Conservation (phyloP, 1,284 basidiomycete genomes). For the Chalciporus sp. region DNA sequence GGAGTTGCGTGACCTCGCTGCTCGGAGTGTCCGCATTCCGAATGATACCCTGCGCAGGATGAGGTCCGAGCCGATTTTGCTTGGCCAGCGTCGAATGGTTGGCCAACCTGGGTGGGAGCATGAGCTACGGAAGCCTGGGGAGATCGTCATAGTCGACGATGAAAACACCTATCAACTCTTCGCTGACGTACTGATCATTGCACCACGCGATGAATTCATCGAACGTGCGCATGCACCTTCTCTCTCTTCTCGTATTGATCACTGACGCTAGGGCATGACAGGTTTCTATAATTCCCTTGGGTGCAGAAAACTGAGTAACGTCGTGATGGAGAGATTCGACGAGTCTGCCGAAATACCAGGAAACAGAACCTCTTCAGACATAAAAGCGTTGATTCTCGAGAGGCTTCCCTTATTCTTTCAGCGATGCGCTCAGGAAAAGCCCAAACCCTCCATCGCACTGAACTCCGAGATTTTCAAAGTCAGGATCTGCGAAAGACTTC, state of each 20-base stretch:
- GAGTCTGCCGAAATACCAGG: neutral
- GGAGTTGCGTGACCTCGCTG: conserved; percentile 6
- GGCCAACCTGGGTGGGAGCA: conserved; percentile 67
- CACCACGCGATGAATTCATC: conserved; percentile 46
- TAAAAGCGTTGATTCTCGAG: neutral
- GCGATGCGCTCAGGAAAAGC: neutral
- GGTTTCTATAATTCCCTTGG: neutral
- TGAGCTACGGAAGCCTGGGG: conserved; percentile 57
- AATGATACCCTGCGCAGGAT: conserved; percentile 46
- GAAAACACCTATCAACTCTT: conserved; percentile 74
- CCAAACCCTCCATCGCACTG: neutral
- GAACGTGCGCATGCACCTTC: no score
- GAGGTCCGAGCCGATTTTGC: conserved; percentile 68
- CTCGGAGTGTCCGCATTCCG: neutral
- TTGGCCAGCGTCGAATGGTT: conserved; percentile 53
- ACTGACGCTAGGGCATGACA: neutral
- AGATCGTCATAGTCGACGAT: conserved; percentile 78
- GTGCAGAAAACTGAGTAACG: neutral
- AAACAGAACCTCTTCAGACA: neutral
- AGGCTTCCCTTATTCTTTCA: neutral
- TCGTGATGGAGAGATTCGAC: neutral
- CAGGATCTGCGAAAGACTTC: neutral
- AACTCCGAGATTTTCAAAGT: neutral
- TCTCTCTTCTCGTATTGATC: no score
- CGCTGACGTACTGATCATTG: conserved; percentile 71